A percentile compares a stretch with the other conserved stretches of the same genome.
Evolutionary conservation across 2,329 filamentous ascomycete genomes (phyloP).

Genomic region (Hysterium pulicare): DNA sequence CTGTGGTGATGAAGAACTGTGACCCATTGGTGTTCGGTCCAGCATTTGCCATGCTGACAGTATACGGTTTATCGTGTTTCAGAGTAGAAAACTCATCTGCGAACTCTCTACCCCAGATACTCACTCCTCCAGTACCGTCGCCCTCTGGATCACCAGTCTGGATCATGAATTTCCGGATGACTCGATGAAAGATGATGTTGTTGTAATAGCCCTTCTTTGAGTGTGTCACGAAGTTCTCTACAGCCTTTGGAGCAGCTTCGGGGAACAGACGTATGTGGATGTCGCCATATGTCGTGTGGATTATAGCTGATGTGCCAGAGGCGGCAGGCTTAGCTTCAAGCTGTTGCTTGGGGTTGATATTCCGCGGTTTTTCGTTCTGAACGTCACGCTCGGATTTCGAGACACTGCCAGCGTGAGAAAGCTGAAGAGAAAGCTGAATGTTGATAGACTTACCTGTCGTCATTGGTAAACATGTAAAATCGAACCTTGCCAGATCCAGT

Average conservation of each 20-base stretch:
- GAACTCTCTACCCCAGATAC: conserved; percentile 89
- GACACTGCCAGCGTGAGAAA: conserved; percentile 41
- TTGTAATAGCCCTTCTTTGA: conserved; percentile 92
- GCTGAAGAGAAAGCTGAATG: neutral
- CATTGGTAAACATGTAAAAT: conserved; percentile 98
- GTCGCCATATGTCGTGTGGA: conserved; percentile 93
- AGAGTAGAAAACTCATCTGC: conserved; percentile 89
- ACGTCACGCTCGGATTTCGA: conserved; percentile 84
- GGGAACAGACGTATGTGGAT: conserved; percentile 92
- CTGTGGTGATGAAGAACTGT: conserved; percentile 98
- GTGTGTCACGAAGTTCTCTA: conserved; percentile 97
- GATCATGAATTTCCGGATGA: conserved; percentile 99
- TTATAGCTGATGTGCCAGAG: conserved; percentile 72
- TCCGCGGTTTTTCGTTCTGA: conserved; percentile 87
- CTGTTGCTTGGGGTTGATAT: conserved; percentile 50
- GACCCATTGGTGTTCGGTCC: conserved; percentile 92
- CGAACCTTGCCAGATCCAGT: conserved; percentile 84
- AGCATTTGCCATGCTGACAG: conserved; percentile 95
- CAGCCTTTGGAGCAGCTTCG: conserved; percentile 85
- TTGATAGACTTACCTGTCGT: conserved; percentile 55
- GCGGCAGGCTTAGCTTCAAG: conserved; percentile 62
- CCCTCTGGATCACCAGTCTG: conserved; percentile 82
- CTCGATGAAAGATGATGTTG: conserved; percentile 92
- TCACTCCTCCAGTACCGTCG: conserved; percentile 85
- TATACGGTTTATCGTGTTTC: conserved; percentile 94